A percentile compares a stretch with the other conserved stretches of the same genome.
These are phyloP conservation scores for Albifimbria verrucaria DNA, from an alignment of 2,329 filamentous ascomycete species.

Conservation along the genomic window DNA sequence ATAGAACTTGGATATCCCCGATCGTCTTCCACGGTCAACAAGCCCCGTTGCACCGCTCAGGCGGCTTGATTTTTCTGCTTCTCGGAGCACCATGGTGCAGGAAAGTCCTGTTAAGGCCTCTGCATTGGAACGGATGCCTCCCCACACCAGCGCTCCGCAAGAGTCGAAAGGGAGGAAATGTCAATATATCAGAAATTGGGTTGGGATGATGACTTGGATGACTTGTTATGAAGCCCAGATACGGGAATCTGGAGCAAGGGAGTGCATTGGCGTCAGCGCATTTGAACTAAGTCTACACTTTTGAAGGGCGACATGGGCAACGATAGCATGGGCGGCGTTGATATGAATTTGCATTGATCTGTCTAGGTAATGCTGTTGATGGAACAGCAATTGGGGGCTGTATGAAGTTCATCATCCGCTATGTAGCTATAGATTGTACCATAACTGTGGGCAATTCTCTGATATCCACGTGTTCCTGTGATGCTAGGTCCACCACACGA, in stretches of 20 bases:
- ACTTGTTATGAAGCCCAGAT: conserved; percentile 31
- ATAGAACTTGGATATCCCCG: conserved; percentile 16
- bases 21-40: conserved; percentile 11
- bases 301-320: background rate
- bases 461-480: conserved; percentile 75
- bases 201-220: conserved; percentile 56
- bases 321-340: background rate
- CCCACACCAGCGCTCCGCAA: conserved; percentile 11
- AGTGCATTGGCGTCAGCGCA: background rate
- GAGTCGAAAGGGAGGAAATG: conserved; percentile 22
- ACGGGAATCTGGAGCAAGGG: conserved; percentile 2
- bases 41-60: conserved; percentile 12
- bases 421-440: conserved; percentile 36
- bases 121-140: conserved; percentile 12
- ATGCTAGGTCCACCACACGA: conserved; percentile 68
- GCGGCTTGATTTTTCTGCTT: conserved; percentile 13
- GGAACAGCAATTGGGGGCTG: too few relatives aligned
- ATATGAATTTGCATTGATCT: too few relatives aligned
- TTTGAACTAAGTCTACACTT: background rate
- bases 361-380: too few relatives aligned
- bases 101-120: conserved; percentile 38
- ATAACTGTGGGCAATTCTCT: conserved; percentile 69
- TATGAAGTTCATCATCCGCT: conserved; percentile 1
- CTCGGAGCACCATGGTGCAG: conserved; percentile 20
- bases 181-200: conserved; percentile 54